Evolutionary conservation across 495 filamentous ascomycete genomes (phyloP).

Genomic region (Penicillium ucsense): DNA sequence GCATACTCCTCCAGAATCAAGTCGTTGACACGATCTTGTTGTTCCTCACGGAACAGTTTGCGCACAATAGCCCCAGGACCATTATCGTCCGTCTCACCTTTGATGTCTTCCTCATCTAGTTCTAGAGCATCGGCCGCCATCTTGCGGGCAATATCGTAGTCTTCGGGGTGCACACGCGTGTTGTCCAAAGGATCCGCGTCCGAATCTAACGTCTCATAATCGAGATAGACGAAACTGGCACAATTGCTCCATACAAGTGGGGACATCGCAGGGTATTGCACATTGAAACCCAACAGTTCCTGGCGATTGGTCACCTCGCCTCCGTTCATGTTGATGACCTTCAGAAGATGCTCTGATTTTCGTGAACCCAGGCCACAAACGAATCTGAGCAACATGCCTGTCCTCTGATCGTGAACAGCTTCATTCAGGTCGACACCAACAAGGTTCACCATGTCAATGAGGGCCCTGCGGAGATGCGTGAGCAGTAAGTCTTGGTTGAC

Average conservation of each 20-base stretch:
- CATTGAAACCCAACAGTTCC: slow-evolving; percentile 78
- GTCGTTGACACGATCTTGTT: slow-evolving; percentile 91
- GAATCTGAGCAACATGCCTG: slow-evolving; percentile 81
- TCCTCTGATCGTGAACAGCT: slow-evolving; percentile 65
- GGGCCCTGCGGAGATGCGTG: slow-evolving; percentile 78
- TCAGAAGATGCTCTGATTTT: slow-evolving; percentile 79
- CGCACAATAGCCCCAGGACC: slow-evolving; percentile 83
- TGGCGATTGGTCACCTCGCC: slow-evolving; percentile 71
- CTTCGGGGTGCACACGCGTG: slow-evolving; percentile 93
- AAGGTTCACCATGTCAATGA: slow-evolving; percentile 98
- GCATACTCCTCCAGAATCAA: slow-evolving; percentile 94
- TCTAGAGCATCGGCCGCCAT: slow-evolving; percentile 97
- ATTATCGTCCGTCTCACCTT: slow-evolving; percentile 81
- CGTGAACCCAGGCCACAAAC: slow-evolving; percentile 88
- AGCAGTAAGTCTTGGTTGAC: slow-evolving; percentile 76
- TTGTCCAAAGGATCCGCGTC: slow-evolving; percentile 87
- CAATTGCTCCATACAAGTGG: slow-evolving; percentile 92
- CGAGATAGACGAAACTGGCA: slow-evolving; percentile 85
- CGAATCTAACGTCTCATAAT: slow-evolving; percentile 68
- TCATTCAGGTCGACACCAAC: slow-evolving; percentile 93
- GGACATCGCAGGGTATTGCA: slow-evolving; percentile 74
- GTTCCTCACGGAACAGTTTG: slow-evolving; percentile 81
- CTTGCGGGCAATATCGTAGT: slow-evolving; percentile 93
- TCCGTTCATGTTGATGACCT: slow-evolving; percentile 82
- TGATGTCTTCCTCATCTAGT: slow-evolving; percentile 94